Evolutionary conservation across 2,329 filamentous ascomycete genomes (phyloP).

Genomic region (Ascocoryne sarcoides): DNA sequence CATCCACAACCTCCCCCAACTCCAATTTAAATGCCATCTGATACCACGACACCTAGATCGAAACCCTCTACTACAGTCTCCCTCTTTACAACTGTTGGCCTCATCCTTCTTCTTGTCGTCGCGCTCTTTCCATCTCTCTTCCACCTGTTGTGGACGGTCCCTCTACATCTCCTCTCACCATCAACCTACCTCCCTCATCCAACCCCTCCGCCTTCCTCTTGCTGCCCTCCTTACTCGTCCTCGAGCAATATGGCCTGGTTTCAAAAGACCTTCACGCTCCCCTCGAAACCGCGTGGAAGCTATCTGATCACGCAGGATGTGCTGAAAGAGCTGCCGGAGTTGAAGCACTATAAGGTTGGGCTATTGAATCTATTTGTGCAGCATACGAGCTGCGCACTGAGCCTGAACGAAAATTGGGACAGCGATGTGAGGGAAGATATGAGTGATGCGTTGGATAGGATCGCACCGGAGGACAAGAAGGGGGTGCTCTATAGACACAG

Average conservation of each 20-base stretch:
- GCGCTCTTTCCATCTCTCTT: conserved; percentile 45
- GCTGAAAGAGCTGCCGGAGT: conserved; percentile 63
- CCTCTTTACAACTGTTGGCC: conserved; percentile 33
- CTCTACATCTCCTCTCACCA: conserved; percentile 33
- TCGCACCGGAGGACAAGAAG: conserved; percentile 74
- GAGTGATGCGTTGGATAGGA: conserved; percentile 84
- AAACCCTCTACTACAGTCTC: conserved; percentile 7
- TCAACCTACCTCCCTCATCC: conserved; percentile 21
- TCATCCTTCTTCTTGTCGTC: conserved; percentile 41
- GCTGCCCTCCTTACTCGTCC: conserved; percentile 12
- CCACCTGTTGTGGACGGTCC: conserved; percentile 42
- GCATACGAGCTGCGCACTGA: conserved; percentile 86
- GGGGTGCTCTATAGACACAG: conserved; percentile 75
- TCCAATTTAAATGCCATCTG: conserved; percentile 15
- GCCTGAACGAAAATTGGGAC: conserved; percentile 88
- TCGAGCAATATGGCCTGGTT: conserved; percentile 56
- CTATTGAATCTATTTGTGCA: conserved; percentile 87
- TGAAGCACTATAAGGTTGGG: conserved; percentile 75
- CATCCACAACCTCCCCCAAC: conserved; percentile 5
- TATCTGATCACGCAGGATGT: conserved; percentile 85
- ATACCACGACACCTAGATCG: conserved; percentile 9
- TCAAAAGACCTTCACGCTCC: conserved; percentile 78
- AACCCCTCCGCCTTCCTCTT: conserved; percentile 14
- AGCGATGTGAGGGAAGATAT: conserved; percentile 77
- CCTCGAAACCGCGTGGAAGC: conserved; percentile 66